A percentile compares a stretch with the other conserved stretches of the same genome.
phyloP scores from a whole-genome alignment of 192 early-diverging fungal species.

The Coemansia sp. region DNA sequence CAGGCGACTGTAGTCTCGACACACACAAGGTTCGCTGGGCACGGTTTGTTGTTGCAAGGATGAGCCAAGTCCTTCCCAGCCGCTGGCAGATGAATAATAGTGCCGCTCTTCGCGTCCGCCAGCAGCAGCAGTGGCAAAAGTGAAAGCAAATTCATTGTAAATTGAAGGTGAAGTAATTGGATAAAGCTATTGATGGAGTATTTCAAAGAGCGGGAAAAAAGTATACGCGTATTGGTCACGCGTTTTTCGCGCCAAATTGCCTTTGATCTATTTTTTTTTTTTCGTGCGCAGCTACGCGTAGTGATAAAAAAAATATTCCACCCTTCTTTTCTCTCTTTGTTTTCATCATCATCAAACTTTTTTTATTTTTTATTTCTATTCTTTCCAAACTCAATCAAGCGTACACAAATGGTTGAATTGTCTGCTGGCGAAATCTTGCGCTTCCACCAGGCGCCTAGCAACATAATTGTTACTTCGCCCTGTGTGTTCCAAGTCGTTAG shows the following conservation, averaged over 20 bases:
- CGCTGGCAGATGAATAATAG: conserved; percentile 13
- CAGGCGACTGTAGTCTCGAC: conserved; percentile 18
- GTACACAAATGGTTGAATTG: conserved; percentile 17
- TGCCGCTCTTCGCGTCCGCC: conserved; percentile 15
- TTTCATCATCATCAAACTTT: background rate
- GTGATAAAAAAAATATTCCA: background rate
- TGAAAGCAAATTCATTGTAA: background rate
- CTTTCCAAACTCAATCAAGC: background rate
- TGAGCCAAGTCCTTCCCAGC: conserved; percentile 6
- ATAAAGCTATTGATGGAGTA: background rate
- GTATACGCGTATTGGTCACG: background rate
- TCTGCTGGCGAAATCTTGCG: conserved; percentile 44
- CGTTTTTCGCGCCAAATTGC: background rate
- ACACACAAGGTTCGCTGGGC: conserved; percentile 6
- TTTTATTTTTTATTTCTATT: conserved; percentile 5
- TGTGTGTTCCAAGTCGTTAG: conserved; percentile 36
- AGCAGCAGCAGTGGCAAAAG: background rate
- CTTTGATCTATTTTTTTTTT: background rate
- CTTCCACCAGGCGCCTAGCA: conserved; percentile 25
- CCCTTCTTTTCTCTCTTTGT: background rate
- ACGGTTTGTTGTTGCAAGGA: conserved; percentile 19
- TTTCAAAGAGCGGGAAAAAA: background rate
- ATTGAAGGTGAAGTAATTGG: background rate
- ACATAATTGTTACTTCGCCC: conserved; percentile 22
- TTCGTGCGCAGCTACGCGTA: background rate